Percentiles rank a stretch among this genome's conserved stretches.
These are phyloP conservation scores for Xylariales sp. DNA, from an alignment of 2,329 filamentous ascomycete species.

Conservation along the genomic window DNA sequence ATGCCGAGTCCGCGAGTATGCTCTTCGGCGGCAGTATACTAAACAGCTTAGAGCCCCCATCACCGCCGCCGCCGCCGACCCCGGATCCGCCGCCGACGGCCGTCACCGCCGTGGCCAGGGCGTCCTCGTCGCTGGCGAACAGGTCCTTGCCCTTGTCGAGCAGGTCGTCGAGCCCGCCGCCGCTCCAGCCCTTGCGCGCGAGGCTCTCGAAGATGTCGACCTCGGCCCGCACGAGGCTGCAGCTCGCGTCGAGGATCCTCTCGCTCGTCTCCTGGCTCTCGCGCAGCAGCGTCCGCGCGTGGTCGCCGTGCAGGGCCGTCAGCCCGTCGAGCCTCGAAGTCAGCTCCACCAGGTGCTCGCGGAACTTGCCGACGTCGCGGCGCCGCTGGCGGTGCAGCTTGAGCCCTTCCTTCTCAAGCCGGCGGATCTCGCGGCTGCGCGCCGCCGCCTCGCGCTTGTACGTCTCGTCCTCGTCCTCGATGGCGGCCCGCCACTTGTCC, in stretches of 20 bases:
- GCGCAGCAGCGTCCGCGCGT: constrained; percentile 54
- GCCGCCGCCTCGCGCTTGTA: constrained; percentile 52
- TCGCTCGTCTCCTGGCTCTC: constrained; percentile 62
- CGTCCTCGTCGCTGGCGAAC: constrained; percentile 40
- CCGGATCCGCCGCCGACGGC: constrained; percentile 20
- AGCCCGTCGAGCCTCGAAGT: constrained; percentile 59
- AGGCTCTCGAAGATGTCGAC: constrained; percentile 66
- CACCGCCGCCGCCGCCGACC: constrained; percentile 23
- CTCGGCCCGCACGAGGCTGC: constrained; percentile 62
- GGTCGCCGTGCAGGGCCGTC: constrained; percentile 55
- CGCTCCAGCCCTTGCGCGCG: constrained; percentile 63
- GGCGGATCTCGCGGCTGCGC: constrained; percentile 57
- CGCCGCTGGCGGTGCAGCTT: constrained; percentile 57
- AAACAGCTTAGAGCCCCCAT: constrained; percentile 49
- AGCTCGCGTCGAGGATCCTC: constrained; percentile 60
- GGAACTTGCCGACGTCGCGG: constrained; percentile 57
- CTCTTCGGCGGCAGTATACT: constrained; percentile 61
- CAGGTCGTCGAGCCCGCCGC: constrained; percentile 62
- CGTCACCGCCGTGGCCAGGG: constrained; percentile 13
- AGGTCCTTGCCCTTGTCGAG: constrained; percentile 61
- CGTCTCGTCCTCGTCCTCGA: constrained; percentile 60
- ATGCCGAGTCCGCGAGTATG: constrained; percentile 51
- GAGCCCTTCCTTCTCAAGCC: constrained; percentile 61
- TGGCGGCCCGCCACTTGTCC: constrained; percentile 58
- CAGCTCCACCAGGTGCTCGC: constrained; percentile 59